Evolutionary conservation across 1,284 basidiomycete genomes (phyloP).

Genomic region (Uromyces viciae-fabae): DNA sequence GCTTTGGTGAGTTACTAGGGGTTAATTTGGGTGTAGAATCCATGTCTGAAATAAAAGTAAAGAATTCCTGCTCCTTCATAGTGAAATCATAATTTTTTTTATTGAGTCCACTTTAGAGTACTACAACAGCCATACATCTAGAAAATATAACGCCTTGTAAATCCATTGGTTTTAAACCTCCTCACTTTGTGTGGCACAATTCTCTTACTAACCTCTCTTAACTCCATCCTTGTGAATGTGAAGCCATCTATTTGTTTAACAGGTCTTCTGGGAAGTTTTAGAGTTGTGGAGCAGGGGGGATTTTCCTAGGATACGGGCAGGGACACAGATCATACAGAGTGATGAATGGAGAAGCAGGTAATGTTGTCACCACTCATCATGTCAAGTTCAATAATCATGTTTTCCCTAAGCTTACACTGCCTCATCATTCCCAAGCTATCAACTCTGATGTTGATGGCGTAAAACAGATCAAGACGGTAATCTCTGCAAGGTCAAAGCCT

Average conservation of each 20-base stretch:
- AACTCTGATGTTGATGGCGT: no score
- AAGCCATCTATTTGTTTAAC: conserved; percentile 5
- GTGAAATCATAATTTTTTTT: no score
- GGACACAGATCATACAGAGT: background rate
- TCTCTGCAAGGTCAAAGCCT: no score
- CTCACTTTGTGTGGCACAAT: background rate
- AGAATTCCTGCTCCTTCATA: no score
- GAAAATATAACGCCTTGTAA: background rate
- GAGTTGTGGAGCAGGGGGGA: background rate
- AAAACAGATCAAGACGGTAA: no score
- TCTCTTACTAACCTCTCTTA: background rate
- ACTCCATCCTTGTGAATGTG: background rate
- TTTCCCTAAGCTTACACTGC: no score
- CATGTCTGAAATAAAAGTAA: no score
- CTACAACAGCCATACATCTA: no score
- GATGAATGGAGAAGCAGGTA: conserved; percentile 7
- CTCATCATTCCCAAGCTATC: no score
- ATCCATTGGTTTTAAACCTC: background rate
- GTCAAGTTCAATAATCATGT: background rate
- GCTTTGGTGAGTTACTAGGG: no score
- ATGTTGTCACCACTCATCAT: background rate
- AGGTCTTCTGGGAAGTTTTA: background rate
- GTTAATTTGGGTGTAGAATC: no score
- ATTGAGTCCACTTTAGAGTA: no score
- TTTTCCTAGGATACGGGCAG: background rate